A percentile compares a stretch with the other conserved stretches of the same genome.
These are phyloP conservation scores for Aspergillus chevalieri DNA, from an alignment of 2,329 filamentous ascomycete species.

Conservation along the genomic window DNA sequence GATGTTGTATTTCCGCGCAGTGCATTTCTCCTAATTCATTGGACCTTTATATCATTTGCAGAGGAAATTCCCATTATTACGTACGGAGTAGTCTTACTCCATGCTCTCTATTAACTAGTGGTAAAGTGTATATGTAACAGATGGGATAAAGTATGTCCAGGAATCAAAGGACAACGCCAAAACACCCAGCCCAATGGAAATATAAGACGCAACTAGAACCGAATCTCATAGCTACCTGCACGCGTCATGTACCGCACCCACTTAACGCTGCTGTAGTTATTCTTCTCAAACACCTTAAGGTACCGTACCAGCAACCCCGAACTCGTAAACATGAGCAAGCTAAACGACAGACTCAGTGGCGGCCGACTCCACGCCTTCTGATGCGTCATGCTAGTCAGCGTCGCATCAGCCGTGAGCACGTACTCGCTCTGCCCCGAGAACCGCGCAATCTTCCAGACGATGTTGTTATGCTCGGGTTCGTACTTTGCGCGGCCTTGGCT, in stretches of 20 bases:
- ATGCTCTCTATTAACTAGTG: too few relatives aligned
- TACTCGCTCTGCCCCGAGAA: constrained; percentile 98
- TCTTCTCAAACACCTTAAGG: constrained; percentile 98
- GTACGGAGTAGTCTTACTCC: too few relatives aligned
- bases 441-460: constrained; percentile 98
- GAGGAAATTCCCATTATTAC: too few relatives aligned
- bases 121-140: too few relatives aligned
- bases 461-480: constrained; percentile 95
- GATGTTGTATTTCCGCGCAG: too few relatives aligned
- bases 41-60: too few relatives aligned
- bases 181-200: too few relatives aligned
- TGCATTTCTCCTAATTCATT: too few relatives aligned
- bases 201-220: constrained; percentile 45
- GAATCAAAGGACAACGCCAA: too few relatives aligned
- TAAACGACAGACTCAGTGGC: constrained; percentile 86
- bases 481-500: constrained; percentile 98
- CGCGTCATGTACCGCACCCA: constrained; percentile 99
- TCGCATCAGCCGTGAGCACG: constrained; percentile 88
- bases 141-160: too few relatives aligned
- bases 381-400: constrained; percentile 93
- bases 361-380: constrained; percentile 96
- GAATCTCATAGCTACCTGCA: constrained; percentile 94
- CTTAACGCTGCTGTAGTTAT: constrained; percentile 96
- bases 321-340: constrained; percentile 95
- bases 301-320: constrained; percentile 88